Percentiles rank a stretch among this genome's conserved stretches.
phyloP scores from a whole-genome alignment of 163 green algal species.

The Trebouxiophyceae sp. region DNA sequence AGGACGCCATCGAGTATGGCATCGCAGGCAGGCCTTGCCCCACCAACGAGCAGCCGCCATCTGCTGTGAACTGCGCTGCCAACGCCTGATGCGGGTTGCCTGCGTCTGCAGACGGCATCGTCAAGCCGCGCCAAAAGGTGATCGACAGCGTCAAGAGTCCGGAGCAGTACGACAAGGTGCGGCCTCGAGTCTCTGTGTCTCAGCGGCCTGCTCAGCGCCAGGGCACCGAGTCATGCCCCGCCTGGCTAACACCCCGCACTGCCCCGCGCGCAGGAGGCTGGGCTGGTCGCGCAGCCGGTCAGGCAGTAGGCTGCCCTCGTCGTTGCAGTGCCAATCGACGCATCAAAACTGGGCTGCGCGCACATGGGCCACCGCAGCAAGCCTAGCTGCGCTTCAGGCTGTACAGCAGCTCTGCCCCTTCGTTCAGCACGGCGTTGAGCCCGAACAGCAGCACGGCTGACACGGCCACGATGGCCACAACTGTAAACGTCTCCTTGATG shows the following conservation, averaged over 20 bases:
- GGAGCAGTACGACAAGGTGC: conserved; percentile 55
- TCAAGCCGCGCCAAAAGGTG: conserved; percentile 52
- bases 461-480: background rate
- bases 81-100: background rate
- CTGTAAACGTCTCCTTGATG: background rate
- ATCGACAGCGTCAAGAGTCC: conserved; percentile 48
- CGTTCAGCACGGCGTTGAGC: background rate
- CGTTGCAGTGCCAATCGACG: too few species aligned
- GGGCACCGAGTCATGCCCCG: too few species aligned
- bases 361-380: too few species aligned
- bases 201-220: too few species aligned
- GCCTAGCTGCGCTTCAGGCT: too few species aligned
- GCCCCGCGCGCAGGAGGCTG: background rate
- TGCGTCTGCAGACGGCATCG: conserved; percentile 84
- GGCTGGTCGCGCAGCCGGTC: background rate
- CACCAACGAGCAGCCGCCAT: background rate
- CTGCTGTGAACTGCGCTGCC: background rate
- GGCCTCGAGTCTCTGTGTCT: too few species aligned
- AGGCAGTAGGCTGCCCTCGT: background rate
- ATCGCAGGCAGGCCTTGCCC: conserved; percentile 25
- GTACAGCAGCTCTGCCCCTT: background rate
- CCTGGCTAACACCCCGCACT: too few species aligned
- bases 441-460: background rate
- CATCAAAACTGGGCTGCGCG: too few species aligned
- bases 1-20: conserved; percentile 85